Percentiles rank a stretch among this genome's conserved stretches.
Conservation (phyloP, 2,329 filamentous ascomycete genomes). For the Aurifilum marmelostoma region DNA sequence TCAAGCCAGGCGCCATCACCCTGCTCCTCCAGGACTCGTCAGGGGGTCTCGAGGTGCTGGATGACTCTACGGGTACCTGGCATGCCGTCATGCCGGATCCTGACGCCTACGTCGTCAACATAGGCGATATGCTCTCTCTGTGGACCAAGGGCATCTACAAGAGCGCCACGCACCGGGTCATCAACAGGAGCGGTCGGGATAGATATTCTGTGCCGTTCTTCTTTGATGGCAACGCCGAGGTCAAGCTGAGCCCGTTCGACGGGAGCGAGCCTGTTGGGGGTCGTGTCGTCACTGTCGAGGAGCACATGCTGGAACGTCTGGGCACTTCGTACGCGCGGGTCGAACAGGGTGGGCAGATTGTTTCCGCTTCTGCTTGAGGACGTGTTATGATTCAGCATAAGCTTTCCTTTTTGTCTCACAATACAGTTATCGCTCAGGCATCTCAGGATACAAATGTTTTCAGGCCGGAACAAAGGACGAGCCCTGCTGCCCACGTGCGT, state of each 20-base stretch:
- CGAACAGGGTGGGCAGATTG: conserved; percentile 11
- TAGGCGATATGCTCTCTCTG: conserved; percentile 52
- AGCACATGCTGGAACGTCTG: conserved; percentile 40
- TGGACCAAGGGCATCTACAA: conserved; percentile 58
- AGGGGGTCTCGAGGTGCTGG: conserved; percentile 56
- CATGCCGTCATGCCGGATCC: conserved; percentile 47
- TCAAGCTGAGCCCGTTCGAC: conserved; percentile 38
- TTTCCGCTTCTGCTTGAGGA: conserved; percentile 20
- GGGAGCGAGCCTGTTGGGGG: conserved; percentile 35
- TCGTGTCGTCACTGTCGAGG: conserved; percentile 36
- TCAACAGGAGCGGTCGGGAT: conserved; percentile 53
- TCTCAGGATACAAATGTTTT: not conserved
- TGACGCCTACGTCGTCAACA: conserved; percentile 55
- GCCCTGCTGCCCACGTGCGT: not conserved
- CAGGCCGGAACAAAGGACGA: not conserved
- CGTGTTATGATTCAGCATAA: not conserved
- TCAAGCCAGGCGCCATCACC: conserved; percentile 48
- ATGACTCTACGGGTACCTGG: conserved; percentile 48
- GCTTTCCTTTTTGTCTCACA: not conserved
- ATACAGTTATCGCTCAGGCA: not conserved
- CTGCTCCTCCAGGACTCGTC: conserved; percentile 56
- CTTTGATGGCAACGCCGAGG: conserved; percentile 56
- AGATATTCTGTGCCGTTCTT: conserved; percentile 62
- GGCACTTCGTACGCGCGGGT: conserved; percentile 35
- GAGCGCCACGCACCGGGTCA: conserved; percentile 58